Conservation (phyloP, 768 basidiomycete species). For the Candolleomyces efflorescens region DNA sequence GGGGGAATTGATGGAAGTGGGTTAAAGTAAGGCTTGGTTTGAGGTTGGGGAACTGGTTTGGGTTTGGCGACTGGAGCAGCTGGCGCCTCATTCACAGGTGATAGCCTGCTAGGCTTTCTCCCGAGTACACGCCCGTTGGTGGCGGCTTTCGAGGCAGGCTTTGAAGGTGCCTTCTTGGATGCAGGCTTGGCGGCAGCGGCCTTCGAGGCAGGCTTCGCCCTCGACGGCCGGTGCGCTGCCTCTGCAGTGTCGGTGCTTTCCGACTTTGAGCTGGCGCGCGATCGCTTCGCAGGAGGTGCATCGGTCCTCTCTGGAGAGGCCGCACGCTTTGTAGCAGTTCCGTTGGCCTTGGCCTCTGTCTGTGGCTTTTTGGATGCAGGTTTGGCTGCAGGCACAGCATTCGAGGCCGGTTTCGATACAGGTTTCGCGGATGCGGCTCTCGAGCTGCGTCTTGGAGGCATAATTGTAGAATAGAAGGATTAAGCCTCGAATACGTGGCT, state of each 20-base stretch:
- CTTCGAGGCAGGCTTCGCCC: background rate
- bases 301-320: slow-evolving; percentile 42
- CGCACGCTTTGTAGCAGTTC: slow-evolving; percentile 43
- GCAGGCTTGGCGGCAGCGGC: slow-evolving; percentile 18
- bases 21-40: slow-evolving; percentile 58
- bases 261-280: slow-evolving; percentile 17
- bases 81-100: background rate
- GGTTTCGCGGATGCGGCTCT: slow-evolving; percentile 46
- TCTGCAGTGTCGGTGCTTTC: slow-evolving; percentile 3
- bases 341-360: slow-evolving; percentile 17
- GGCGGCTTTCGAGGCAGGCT: slow-evolving; percentile 12
- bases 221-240: slow-evolving; percentile 1
- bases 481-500: too few relatives aligned
- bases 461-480: slow-evolving; percentile 6
- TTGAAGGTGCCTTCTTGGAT: slow-evolving; percentile 12
- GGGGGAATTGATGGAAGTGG: slow-evolving; percentile 56
- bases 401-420: slow-evolving; percentile 27
- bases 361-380: slow-evolving; percentile 12
- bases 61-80: slow-evolving; percentile 15
- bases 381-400: slow-evolving; percentile 22
- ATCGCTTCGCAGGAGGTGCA: slow-evolving; percentile 49
- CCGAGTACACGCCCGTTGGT: background rate
- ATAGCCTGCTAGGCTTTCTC: background rate
- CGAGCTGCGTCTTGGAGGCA: slow-evolving; percentile 50
- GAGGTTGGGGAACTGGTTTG: slow-evolving; percentile 16